Evolutionary conservation across 768 basidiomycete genomes (phyloP).

Genomic region (Sistotremastrum niveocremeum): DNA sequence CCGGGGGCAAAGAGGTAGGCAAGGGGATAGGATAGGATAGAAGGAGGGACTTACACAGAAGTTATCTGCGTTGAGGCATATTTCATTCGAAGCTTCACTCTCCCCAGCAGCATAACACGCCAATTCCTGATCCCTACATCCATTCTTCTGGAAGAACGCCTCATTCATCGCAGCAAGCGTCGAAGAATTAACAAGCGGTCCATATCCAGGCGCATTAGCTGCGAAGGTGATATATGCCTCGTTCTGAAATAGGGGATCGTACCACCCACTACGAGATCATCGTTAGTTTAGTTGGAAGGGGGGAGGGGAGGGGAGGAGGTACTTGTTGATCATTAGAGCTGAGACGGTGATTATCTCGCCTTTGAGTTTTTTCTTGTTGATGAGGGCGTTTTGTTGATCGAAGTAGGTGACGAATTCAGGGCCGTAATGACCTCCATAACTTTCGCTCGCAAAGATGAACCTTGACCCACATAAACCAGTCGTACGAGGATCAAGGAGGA

Average conservation of each 20-base stretch:
- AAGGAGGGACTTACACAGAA: slow-evolving; percentile 36
- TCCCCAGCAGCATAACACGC: slow-evolving; percentile 45
- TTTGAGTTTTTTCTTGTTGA: slow-evolving; percentile 27
- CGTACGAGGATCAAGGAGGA: neutral
- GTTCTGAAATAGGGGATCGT: slow-evolving; percentile 50
- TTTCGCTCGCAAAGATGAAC: slow-evolving; percentile 52
- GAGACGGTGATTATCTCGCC: slow-evolving; percentile 42
- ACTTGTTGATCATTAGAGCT: slow-evolving; percentile 57
- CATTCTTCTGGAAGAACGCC: slow-evolving; percentile 32
- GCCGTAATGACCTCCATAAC: slow-evolving; percentile 57
- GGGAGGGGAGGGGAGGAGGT: slow-evolving; percentile 1
- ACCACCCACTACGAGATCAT: slow-evolving; percentile 37
- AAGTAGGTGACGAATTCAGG: slow-evolving; percentile 53
- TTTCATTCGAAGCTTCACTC: slow-evolving; percentile 28
- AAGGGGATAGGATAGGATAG: neutral
- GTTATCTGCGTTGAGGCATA: slow-evolving; percentile 37
- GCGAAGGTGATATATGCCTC: slow-evolving; percentile 49
- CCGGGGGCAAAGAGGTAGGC: no score
- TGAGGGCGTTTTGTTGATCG: slow-evolving; percentile 44
- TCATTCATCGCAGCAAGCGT: slow-evolving; percentile 34
- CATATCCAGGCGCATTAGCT: slow-evolving; percentile 50
- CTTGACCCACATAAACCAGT: slow-evolving; percentile 15
- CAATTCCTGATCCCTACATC: slow-evolving; percentile 41
- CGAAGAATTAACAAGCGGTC: slow-evolving; percentile 37
- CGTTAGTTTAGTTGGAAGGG: neutral